Conservation (phyloP, 2,329 filamentous ascomycete species). For the Bipolaris victoriae region DNA sequence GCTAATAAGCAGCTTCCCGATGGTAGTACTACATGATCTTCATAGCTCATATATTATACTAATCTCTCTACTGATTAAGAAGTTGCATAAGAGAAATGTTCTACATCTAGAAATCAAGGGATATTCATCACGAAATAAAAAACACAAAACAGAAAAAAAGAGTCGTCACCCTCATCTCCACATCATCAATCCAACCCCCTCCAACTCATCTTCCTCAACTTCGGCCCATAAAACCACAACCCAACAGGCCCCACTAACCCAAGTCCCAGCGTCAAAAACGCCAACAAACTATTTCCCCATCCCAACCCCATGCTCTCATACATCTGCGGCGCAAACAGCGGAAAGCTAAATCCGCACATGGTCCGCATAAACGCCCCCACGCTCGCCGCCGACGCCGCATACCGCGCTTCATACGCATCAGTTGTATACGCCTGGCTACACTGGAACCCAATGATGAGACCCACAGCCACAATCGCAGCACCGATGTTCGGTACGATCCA, state of each 20-base stretch:
- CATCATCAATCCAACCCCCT: slow-evolving; percentile 8
- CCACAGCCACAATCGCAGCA: slow-evolving; percentile 55
- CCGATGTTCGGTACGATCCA: slow-evolving; percentile 64
- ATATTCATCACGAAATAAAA: background rate
- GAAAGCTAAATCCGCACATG: slow-evolving; percentile 62
- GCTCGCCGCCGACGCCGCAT: slow-evolving; percentile 59
- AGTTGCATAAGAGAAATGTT: too few relatives aligned
- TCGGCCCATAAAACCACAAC: slow-evolving; percentile 52
- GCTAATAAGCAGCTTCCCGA: too few relatives aligned
- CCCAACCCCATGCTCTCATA: slow-evolving; percentile 64
- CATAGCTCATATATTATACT: too few relatives aligned
- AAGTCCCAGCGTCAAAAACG: slow-evolving; percentile 56
- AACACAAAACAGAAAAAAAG: background rate
- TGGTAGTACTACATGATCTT: too few relatives aligned
- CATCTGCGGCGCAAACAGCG: slow-evolving; percentile 63
- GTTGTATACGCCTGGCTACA: slow-evolving; percentile 68
- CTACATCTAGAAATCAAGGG: too few relatives aligned
- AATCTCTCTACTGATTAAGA: too few relatives aligned
- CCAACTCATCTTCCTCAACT: slow-evolving; percentile 34
- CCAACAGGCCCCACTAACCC: slow-evolving; percentile 57
- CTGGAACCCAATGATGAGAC: slow-evolving; percentile 61
- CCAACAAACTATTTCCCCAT: slow-evolving; percentile 63
- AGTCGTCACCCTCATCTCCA: background rate
- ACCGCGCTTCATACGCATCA: slow-evolving; percentile 62
- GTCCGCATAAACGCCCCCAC: slow-evolving; percentile 64